Evolutionary conservation across 345 rosid species (phyloP).

Genomic region (Hibiscus tridactylites): DNA sequence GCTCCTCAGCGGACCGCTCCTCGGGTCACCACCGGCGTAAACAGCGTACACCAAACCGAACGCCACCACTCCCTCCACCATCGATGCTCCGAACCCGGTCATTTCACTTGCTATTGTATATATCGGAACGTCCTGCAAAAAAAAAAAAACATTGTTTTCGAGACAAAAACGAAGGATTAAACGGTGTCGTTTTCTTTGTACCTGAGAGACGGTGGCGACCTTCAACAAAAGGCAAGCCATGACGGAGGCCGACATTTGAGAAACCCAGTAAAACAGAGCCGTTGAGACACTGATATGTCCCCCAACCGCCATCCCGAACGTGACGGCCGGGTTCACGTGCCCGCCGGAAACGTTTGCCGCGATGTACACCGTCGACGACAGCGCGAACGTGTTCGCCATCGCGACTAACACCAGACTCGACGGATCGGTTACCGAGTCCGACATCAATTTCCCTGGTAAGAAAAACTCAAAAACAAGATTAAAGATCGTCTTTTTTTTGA

Average conservation of each 20-base stretch:
- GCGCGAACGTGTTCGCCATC: conserved; percentile 35
- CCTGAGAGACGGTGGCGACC: conserved; percentile 52
- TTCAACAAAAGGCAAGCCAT: conserved; percentile 71
- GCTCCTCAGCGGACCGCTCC: conserved; percentile 33
- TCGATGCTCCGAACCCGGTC: conserved; percentile 88
- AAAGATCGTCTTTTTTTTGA: too few species aligned
- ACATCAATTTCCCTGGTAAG: conserved; percentile 49
- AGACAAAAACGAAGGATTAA: not conserved
- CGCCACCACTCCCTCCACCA: conserved; percentile 66
- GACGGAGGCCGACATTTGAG: conserved; percentile 75
- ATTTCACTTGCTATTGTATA: conserved; percentile 59
- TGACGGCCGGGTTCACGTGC: conserved; percentile 91
- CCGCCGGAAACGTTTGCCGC: conserved; percentile 69
- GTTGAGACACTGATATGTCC: conserved; percentile 68
- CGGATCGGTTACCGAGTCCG: conserved; percentile 43
- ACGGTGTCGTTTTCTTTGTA: conserved; percentile 14
- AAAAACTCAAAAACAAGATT: not conserved
- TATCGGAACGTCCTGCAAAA: conserved; percentile 46
- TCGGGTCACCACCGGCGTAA: conserved; percentile 49
- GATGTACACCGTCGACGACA: conserved; percentile 58
- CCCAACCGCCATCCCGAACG: conserved; percentile 71
- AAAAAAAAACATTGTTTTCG: too few species aligned
- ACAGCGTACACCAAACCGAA: conserved; percentile 70
- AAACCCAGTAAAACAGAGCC: conserved; percentile 78
- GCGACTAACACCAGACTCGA: conserved; percentile 53